Conservation (phyloP, 345 rosid genomes). For the Salix koriyanagi region DNA sequence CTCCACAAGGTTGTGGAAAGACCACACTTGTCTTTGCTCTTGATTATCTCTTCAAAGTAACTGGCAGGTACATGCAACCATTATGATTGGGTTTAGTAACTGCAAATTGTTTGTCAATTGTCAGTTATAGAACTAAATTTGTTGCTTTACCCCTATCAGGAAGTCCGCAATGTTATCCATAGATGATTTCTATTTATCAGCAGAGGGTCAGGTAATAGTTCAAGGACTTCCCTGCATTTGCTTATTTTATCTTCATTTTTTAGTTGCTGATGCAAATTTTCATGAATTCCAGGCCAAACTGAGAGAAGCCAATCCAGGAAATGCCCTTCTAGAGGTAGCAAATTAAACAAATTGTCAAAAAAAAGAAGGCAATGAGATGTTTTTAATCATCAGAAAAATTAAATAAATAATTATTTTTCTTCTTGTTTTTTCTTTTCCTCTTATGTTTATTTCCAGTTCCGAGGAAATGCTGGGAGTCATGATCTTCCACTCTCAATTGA, state of each 20-base stretch:
- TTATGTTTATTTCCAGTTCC: constrained; percentile 41
- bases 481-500: constrained; percentile 84
- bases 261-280: constrained; percentile 15
- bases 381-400: not conserved
- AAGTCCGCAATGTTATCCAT: constrained; percentile 78
- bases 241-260: constrained; percentile 7
- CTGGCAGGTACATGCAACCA: constrained; percentile 51
- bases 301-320: constrained; percentile 69
- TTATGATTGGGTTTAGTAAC: not conserved
- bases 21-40: constrained; percentile 97
- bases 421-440: not conserved
- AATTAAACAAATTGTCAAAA: constrained; percentile 3
- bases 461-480: constrained; percentile 98
- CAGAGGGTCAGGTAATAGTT: constrained; percentile 67
- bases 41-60: constrained; percentile 65
- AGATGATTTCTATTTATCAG: constrained; percentile 92
- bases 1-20: constrained; percentile 99
- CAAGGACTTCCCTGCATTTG: constrained; percentile 5
- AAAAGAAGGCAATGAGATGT: not conserved
- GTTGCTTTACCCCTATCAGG: constrained; percentile 41
- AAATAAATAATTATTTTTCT: not conserved
- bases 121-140: not conserved
- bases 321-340: constrained; percentile 75
- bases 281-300: constrained; percentile 55
- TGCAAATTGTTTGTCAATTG: not conserved